Conservation (phyloP, 1,284 basidiomycete genomes). For the Malassezia sympodialis region DNA sequence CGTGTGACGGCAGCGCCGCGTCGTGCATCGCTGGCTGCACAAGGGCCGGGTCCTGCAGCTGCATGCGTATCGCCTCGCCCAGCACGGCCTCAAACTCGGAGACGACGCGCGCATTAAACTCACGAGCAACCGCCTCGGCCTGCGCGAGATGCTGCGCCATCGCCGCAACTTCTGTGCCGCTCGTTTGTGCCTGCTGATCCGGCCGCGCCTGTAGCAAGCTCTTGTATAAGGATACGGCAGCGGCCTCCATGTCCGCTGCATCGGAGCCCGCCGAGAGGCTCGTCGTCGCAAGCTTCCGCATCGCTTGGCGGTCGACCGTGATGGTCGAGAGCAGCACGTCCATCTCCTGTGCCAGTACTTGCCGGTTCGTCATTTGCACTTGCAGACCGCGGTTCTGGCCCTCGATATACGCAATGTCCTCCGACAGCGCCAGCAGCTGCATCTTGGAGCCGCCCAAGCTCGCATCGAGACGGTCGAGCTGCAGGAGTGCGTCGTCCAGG, state of each 20-base stretch:
- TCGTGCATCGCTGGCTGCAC: conserved; percentile 24
- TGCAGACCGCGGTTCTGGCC: conserved; percentile 91
- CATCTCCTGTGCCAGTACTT: conserved; percentile 51
- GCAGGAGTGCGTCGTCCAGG: conserved; percentile 72
- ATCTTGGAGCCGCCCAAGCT: conserved; percentile 42
- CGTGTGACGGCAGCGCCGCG: conserved; percentile 33
- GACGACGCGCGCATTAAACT: conserved; percentile 80
- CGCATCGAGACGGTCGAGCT: conserved; percentile 66
- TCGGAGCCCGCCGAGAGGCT: conserved; percentile 68
- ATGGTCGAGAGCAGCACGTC: conserved; percentile 66
- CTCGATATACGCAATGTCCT: conserved; percentile 92
- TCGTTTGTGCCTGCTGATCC: conserved; percentile 53
- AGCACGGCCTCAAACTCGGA: conserved; percentile 85
- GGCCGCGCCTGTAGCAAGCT: conserved; percentile 83
- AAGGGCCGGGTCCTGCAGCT: conserved; percentile 25
- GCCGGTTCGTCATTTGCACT: conserved; percentile 93
- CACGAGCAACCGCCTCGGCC: conserved; percentile 71
- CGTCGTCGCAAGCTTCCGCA: conserved; percentile 70
- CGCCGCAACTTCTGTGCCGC: conserved; percentile 61
- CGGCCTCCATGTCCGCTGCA: conserved; percentile 63
- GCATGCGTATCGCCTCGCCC: conserved; percentile 49
- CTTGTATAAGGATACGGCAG: conserved; percentile 84
- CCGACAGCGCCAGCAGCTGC: conserved; percentile 37
- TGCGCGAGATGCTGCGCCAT: conserved; percentile 73
- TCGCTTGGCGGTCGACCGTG: conserved; percentile 68